Evolutionary conservation across 1,139 yeast genomes (phyloP).

Genomic region (Candida albicans): DNA sequence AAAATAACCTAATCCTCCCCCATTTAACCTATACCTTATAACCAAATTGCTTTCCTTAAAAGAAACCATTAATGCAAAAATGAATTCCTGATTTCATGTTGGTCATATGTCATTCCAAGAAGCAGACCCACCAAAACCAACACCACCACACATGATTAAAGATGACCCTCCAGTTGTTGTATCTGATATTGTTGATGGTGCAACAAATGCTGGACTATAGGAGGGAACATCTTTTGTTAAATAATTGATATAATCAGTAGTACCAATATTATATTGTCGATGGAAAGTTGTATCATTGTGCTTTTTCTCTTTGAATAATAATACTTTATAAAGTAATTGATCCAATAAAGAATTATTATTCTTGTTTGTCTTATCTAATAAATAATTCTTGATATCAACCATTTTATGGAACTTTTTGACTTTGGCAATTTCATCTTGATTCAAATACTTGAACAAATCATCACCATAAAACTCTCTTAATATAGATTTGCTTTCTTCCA

Average conservation of each 20-base stretch:
- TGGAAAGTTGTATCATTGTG: constrained; percentile 2
- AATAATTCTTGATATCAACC: constrained; percentile 18
- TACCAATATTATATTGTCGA: constrained; percentile 11
- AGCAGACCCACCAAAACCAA: constrained; percentile 24
- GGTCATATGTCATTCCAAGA: constrained; percentile 29
- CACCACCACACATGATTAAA: constrained; percentile 32
- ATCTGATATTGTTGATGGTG: constrained; percentile 15
- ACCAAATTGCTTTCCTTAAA: neutral
- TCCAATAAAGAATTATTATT: constrained; percentile 9
- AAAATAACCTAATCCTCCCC: no score
- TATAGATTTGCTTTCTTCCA: constrained; percentile 12
- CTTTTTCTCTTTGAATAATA: constrained; percentile 9
- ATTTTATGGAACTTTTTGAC: constrained; percentile 27
- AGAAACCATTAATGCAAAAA: neutral
- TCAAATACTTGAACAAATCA: constrained; percentile 29
- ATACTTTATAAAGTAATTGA: constrained; percentile 19
- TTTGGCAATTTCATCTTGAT: constrained; percentile 27
- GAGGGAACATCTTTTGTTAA: constrained; percentile 17
- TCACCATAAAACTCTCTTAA: constrained; percentile 36
- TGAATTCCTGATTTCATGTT: neutral
- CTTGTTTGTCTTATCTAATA: constrained; percentile 11
- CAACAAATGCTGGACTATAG: constrained; percentile 5
- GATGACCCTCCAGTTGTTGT: constrained; percentile 21
- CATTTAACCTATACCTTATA: neutral
- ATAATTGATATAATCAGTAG: constrained; percentile 17